A percentile compares a stretch with the other conserved stretches of the same genome.
Conservation (phyloP, 2,329 filamentous ascomycete species). For the Pestalotiopsis sp. region DNA sequence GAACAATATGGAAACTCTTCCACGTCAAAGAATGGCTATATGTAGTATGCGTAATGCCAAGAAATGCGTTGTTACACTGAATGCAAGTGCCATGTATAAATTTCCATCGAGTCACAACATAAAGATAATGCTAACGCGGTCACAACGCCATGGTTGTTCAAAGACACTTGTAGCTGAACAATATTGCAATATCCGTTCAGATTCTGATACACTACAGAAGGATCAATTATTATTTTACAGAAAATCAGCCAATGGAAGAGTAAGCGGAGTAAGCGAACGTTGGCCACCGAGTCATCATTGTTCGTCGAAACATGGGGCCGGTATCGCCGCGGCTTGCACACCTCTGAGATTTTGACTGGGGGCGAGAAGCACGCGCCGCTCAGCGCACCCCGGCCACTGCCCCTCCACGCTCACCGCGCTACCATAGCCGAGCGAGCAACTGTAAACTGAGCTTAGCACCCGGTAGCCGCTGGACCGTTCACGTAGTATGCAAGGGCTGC, state of each 20-base stretch:
- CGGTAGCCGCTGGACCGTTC: background rate
- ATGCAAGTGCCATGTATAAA: no score
- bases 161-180: background rate
- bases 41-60: no score
- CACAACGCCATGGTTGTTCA: no score
- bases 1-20: no score
- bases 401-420: background rate
- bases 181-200: background rate
- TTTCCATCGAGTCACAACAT: no score
- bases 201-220: background rate
- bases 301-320: background rate
- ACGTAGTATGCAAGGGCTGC: background rate
- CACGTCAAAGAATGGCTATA: no score
- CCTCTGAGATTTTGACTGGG: background rate
- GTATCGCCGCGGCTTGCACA: slow-evolving; percentile 1
- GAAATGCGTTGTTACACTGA: no score
- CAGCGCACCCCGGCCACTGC: background rate
- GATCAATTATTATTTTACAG: background rate
- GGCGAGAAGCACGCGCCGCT: background rate
- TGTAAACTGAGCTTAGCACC: background rate
- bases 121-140: no score
- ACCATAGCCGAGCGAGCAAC: background rate
- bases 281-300: background rate
- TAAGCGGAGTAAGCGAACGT: slow-evolving; percentile 5
- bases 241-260: background rate